A percentile compares a stretch with the other conserved stretches of the same genome.
Evolutionary conservation across 352 stramenopile genomes (phyloP).

Genomic region (Phytopythium helicoides): DNA sequence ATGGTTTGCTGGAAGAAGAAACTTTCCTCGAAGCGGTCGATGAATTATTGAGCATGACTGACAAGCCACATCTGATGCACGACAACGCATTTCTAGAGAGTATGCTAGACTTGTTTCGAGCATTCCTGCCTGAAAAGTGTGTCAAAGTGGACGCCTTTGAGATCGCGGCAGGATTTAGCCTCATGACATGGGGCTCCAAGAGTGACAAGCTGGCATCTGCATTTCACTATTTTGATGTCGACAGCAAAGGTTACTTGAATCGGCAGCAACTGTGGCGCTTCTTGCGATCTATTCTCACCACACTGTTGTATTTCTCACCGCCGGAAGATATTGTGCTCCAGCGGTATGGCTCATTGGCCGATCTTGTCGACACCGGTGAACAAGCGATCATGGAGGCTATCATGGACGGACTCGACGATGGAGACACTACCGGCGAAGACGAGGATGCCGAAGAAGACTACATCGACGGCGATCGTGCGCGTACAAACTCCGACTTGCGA

Average conservation of each 20-base stretch:
- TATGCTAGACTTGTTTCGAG: conserved; percentile 76
- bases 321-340: conserved; percentile 51
- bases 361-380: conserved; percentile 75
- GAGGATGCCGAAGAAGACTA: conserved; percentile 20
- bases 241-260: conserved; percentile 79
- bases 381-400: conserved; percentile 78
- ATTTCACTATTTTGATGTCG: conserved; percentile 85
- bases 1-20: conserved; percentile 79
- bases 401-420: conserved; percentile 47
- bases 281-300: conserved; percentile 76
- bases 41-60: conserved; percentile 76
- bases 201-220: conserved; percentile 82
- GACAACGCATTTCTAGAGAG: conserved; percentile 72
- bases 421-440: conserved; percentile 10
- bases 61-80: conserved; percentile 67
- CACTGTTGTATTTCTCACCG: conserved; percentile 68
- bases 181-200: conserved; percentile 83
- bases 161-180: conserved; percentile 75
- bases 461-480: conserved; percentile 33
- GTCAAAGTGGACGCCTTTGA: conserved; percentile 78
- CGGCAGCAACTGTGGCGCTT: conserved; percentile 83
- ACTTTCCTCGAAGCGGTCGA: conserved; percentile 81
- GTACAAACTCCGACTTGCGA: conserved; percentile 47
- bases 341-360: conserved; percentile 60
- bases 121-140: conserved; percentile 64